Conservation (phyloP, 2,329 filamentous ascomycete species). For the Monosporascus sp. region DNA sequence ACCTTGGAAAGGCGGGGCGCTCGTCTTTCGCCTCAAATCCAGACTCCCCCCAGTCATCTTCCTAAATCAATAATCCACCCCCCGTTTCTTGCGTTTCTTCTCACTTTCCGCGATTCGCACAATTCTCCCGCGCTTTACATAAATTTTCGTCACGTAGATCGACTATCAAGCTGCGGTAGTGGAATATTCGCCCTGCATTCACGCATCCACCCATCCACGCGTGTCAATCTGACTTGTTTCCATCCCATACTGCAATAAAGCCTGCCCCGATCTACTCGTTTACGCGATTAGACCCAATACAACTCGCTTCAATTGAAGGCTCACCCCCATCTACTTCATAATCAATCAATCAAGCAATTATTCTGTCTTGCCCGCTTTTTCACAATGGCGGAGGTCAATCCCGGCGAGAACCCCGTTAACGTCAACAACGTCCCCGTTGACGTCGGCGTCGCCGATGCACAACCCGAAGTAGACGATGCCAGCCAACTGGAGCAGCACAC, state of each 20-base stretch:
- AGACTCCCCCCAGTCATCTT: not conserved
- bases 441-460: not conserved
- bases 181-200: not conserved
- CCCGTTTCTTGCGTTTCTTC: not conserved
- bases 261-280: not conserved
- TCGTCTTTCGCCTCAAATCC: no score
- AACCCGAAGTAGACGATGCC: not conserved
- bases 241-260: not conserved
- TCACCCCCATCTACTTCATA: not conserved
- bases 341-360: not conserved
- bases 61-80: not conserved
- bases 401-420: not conserved
- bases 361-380: not conserved
- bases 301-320: no score
- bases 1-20: no score
- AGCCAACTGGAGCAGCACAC: constrained; percentile 9
- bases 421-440: not conserved
- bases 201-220: not conserved
- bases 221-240: not conserved
- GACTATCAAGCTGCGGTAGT: not conserved
- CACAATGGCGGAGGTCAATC: not conserved
- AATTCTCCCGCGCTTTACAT: not conserved
- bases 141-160: not conserved
- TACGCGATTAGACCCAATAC: constrained; percentile 1
- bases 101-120: not conserved